Evolutionary conservation across 2,329 filamentous ascomycete genomes (phyloP).

Genomic region (Alternaria sp.): DNA sequence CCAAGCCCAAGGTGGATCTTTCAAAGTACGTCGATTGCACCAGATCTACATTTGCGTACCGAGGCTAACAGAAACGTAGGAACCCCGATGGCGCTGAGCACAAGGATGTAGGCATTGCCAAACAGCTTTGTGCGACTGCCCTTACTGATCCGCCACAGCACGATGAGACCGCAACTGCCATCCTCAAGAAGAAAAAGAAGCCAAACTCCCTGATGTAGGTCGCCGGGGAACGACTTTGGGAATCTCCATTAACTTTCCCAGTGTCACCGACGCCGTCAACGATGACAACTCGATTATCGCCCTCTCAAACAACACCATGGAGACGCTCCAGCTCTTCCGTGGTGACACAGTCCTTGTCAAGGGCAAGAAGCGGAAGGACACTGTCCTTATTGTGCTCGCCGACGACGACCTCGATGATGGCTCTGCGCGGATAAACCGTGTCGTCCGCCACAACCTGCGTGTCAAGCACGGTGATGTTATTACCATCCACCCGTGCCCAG

Average conservation of each 20-base stretch:
- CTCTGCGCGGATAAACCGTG: conserved; percentile 95
- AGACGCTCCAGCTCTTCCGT: conserved; percentile 96
- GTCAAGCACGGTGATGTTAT: conserved; percentile 99
- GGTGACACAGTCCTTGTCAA: conserved; percentile 98
- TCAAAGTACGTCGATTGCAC: conserved; percentile 53
- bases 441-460: conserved; percentile 96
- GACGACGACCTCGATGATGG: conserved; percentile 99
- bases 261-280: conserved; percentile 97
- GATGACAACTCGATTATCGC: conserved; percentile 99
- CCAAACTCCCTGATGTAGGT: conserved; percentile 95
- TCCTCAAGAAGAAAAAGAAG: conserved; percentile 99
- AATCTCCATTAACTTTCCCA: conserved; percentile 56
- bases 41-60: conserved; percentile 16
- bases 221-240: background rate
- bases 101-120: conserved; percentile 70
- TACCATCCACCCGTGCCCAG: conserved; percentile 95
- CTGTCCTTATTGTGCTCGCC: conserved; percentile 94
- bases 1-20: conserved; percentile 60
- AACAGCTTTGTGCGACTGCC: conserved; percentile 19
- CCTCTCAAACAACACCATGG: conserved; percentile 98
- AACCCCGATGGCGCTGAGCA: conserved; percentile 88
- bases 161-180: conserved; percentile 92
- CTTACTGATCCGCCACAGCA: conserved; percentile 64
- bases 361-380: conserved; percentile 99
- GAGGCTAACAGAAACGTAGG: conserved; percentile 64